phyloP scores from a whole-genome alignment of 1,284 basidiomycete species.

The Earliella scabrosa region DNA sequence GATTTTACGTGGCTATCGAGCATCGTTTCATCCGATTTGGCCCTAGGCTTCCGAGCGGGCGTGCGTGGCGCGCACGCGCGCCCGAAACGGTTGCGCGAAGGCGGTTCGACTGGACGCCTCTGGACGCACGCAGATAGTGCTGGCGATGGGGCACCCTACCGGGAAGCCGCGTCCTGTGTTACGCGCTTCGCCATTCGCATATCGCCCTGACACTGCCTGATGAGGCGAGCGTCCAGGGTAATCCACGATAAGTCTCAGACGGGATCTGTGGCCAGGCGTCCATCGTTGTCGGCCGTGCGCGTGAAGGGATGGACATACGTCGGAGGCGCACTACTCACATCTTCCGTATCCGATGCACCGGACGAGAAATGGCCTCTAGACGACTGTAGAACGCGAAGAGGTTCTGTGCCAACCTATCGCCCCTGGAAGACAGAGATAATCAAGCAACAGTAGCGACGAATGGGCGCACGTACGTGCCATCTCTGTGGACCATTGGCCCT shows the following conservation, averaged over 20 bases:
- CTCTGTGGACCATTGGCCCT: neutral
- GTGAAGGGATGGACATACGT: slow-evolving; percentile 19
- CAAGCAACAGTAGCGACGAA: neutral
- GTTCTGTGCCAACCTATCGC: slow-evolving; percentile 19
- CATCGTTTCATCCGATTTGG: neutral
- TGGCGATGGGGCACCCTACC: neutral
- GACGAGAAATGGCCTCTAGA: neutral
- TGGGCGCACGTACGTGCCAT: slow-evolving; percentile 16
- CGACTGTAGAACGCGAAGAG: slow-evolving; percentile 2
- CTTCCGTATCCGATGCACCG: slow-evolving; percentile 10
- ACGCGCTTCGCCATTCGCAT: no score
- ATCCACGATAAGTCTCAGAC: neutral
- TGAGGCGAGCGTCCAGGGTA: no score
- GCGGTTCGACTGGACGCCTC: neutral
- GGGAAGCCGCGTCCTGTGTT: no score
- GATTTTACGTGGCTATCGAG: slow-evolving; percentile 24
- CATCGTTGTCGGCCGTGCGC: slow-evolving; percentile 1
- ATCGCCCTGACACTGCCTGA: no score
- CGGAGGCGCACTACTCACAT: slow-evolving; percentile 22
- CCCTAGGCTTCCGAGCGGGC: neutral
- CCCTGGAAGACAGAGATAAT: slow-evolving; percentile 14
- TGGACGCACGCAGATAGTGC: neutral
- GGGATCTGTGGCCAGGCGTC: neutral
- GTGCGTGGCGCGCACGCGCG: neutral
- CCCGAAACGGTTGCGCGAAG: neutral